Percentiles rank a stretch among this genome's conserved stretches.
These are phyloP conservation scores for Yamadazyma sp. DNA, from an alignment of 1,139 yeast genomes.

Conservation along the genomic window DNA sequence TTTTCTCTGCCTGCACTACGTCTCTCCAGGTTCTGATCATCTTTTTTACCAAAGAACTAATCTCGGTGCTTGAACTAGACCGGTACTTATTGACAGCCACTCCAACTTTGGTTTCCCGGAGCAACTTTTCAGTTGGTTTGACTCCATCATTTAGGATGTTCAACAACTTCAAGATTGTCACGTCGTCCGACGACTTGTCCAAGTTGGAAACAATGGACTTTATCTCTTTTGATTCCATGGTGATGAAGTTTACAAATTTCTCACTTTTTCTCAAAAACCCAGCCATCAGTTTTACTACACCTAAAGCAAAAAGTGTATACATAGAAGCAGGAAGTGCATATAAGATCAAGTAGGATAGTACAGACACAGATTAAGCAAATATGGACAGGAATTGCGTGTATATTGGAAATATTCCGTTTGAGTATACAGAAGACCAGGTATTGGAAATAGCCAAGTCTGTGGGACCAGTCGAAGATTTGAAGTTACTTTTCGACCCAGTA, in stretches of 20 bases:
- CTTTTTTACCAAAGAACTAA: slow-evolving; percentile 70
- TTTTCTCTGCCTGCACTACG: slow-evolving; percentile 75
- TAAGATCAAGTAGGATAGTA: too few relatives aligned
- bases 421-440: slow-evolving; percentile 84
- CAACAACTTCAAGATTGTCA: slow-evolving; percentile 65
- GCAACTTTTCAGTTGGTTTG: slow-evolving; percentile 77
- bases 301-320: too few relatives aligned
- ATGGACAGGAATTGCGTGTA: slow-evolving; percentile 27
- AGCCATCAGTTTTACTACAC: background rate
- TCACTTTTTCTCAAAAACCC: background rate
- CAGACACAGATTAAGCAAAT: background rate
- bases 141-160: slow-evolving; percentile 69
- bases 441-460: slow-evolving; percentile 74
- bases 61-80: slow-evolving; percentile 62
- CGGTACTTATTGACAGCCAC: slow-evolving; percentile 91
- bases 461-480: slow-evolving; percentile 81
- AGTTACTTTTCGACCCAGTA: slow-evolving; percentile 78
- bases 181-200: slow-evolving; percentile 72
- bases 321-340: too few relatives aligned
- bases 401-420: slow-evolving; percentile 40
- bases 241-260: background rate
- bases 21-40: slow-evolving; percentile 91
- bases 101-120: slow-evolving; percentile 96
- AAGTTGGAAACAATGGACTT: slow-evolving; percentile 65
- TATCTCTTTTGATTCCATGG: slow-evolving; percentile 75